A percentile compares a stretch with the other conserved stretches of the same genome.
Conservation (phyloP, 371 early-diverging fungal species). For the Lichtheimia corymbifera region DNA sequence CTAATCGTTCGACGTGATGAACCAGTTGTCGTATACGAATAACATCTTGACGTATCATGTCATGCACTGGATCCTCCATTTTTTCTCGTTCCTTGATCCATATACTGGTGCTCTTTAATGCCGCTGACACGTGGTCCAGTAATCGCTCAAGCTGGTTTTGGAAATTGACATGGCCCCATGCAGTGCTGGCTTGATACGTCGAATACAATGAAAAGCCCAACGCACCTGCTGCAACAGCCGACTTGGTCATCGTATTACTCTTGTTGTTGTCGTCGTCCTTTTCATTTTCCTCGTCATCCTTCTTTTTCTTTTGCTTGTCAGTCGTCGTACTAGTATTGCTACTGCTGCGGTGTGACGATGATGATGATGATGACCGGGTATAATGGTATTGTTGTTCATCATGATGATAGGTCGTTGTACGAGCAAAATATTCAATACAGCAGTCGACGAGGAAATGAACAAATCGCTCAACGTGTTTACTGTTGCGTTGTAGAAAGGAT, state of each 20-base stretch:
- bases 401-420: not conserved
- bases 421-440: slow-evolving; percentile 8
- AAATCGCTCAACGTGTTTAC: slow-evolving; percentile 6
- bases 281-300: slow-evolving; percentile 13
- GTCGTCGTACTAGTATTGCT: slow-evolving; percentile 4
- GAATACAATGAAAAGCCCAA: slow-evolving; percentile 54
- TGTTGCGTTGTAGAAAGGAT: not conserved
- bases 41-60: slow-evolving; percentile 43
- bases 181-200: slow-evolving; percentile 51
- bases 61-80: slow-evolving; percentile 42
- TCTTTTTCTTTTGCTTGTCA: slow-evolving; percentile 15
- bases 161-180: slow-evolving; percentile 32
- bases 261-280: slow-evolving; percentile 12
- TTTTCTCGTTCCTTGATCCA: slow-evolving; percentile 59
- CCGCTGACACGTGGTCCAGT: slow-evolving; percentile 31
- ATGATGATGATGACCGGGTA: not conserved
- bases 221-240: slow-evolving; percentile 50
- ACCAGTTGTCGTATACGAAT: slow-evolving; percentile 39
- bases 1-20: slow-evolving; percentile 36
- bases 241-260: slow-evolving; percentile 23
- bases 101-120: slow-evolving; percentile 46
- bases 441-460: slow-evolving; percentile 10
- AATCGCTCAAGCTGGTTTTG: slow-evolving; percentile 16
- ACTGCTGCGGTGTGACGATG: not conserved
- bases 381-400: not conserved